Evolutionary conservation across 257 asterid genomes (phyloP), one percentile per base, ranked within the genome.

Genomic region (Buddleja alternifolia): DNA sequence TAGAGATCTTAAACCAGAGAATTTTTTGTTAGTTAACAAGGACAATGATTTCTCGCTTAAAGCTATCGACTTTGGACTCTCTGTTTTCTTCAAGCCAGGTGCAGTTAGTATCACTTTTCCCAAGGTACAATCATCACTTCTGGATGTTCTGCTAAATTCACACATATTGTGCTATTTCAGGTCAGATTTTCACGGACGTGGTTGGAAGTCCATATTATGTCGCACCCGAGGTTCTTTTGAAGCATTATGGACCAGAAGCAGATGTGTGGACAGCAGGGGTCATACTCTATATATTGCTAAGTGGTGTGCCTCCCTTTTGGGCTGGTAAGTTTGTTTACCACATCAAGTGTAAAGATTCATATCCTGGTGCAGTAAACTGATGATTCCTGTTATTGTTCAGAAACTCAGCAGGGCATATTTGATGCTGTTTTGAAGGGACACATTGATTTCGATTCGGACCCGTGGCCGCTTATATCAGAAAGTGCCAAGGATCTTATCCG

Each of bases 291-390:
- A 92, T 92, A 70, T 81, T 92, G 77, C 83, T 91, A 21, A 89
- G 96, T 71, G 98, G 98, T 48, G 98, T 92, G 11, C 98, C 96
- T 40, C 98, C 98, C 48, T 92, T 92, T 80, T 92, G 98, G 98
- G 98, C 98, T 50, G 98, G 98, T 90, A 79, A 69, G 73, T 63
- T 59, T 47, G 52, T 61, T 68, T 41, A 17, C 60, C 39, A 41
- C 6, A 2, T n/a, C 17, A 11, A 29, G 21, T 10, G 7, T 40
- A 11, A 29, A 42, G 21, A 65, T 71, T 24, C 20, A 37, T 55
- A 37, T 51, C 56, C 55, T 6, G 45, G 37, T 69, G 25, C 57
- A 10, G 1, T 58, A 17, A 24, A 25, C 55, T 77, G 64, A 71
- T 59, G 37, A 58, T 65, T 66, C 52, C 52, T 70, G 11, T 53